phyloP scores from a whole-genome alignment of 2,329 filamentous ascomycete genomes.

The Boeremia lycopersici region DNA sequence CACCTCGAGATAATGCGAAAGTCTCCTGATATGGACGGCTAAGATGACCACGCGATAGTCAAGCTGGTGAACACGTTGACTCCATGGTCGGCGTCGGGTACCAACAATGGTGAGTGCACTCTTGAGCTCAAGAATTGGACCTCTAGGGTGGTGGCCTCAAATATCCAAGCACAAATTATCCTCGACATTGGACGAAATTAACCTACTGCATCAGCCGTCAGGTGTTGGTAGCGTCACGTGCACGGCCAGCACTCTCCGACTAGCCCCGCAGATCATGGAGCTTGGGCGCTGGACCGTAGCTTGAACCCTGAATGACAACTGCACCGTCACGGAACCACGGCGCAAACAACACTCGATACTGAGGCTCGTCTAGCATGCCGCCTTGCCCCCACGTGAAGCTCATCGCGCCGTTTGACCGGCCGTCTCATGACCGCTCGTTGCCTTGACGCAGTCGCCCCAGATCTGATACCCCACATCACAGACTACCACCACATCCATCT shows the following conservation, averaged over 20 bases:
- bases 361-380: slow-evolving; percentile 34
- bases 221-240: slow-evolving; percentile 5
- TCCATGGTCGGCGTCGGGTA: neutral
- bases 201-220: neutral
- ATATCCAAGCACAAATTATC: no score
- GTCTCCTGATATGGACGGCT: neutral
- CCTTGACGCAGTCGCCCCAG: slow-evolving; percentile 10
- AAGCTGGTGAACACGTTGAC: neutral
- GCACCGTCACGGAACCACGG: neutral
- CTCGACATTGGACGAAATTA: no score
- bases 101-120: no score
- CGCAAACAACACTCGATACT: slow-evolving; percentile 11
- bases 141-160: no score
- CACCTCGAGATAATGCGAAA: neutral
- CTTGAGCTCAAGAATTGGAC: no score
- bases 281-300: slow-evolving; percentile 19
- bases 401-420: slow-evolving; percentile 24
- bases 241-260: neutral
- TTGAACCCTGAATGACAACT: slow-evolving; percentile 6
- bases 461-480: slow-evolving; percentile 17
- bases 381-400: slow-evolving; percentile 10
- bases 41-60: neutral
- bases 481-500: neutral
- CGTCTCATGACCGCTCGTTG: slow-evolving; percentile 8
- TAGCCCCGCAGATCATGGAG: slow-evolving; percentile 17